A percentile compares a stretch with the other conserved stretches of the same genome.
Evolutionary conservation across 2,329 filamentous ascomycete genomes (phyloP).

Genomic region (Balansia obtecta): DNA sequence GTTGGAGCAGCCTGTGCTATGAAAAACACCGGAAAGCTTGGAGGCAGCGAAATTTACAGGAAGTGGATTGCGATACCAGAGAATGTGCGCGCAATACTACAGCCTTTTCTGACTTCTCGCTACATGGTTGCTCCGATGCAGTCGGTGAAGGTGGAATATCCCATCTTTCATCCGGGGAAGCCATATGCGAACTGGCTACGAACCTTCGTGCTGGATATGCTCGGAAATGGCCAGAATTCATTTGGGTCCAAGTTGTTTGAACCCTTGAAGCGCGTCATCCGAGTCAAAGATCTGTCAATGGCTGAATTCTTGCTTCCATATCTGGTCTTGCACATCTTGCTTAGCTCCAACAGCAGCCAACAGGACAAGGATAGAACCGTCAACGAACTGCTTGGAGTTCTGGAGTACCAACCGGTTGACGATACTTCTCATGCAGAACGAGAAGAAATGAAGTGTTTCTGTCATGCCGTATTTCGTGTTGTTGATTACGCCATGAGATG

Average conservation of each 20-base stretch:
- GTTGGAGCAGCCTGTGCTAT: constrained; percentile 46
- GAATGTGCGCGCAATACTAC: constrained; percentile 65
- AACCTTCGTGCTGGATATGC: constrained; percentile 66
- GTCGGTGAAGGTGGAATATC: constrained; percentile 51
- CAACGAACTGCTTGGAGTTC: constrained; percentile 61
- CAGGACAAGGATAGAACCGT: constrained; percentile 52
- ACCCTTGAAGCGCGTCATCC: constrained; percentile 69
- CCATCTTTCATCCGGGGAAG: constrained; percentile 58
- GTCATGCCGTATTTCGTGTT: constrained; percentile 80
- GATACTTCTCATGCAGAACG: constrained; percentile 46
- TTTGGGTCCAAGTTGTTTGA: constrained; percentile 70
- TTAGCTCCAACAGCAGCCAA: constrained; percentile 51
- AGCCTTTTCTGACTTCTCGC: constrained; percentile 74
- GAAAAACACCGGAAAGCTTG: constrained; percentile 26
- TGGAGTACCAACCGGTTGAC: constrained; percentile 46
- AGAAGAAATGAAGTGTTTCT: constrained; percentile 73
- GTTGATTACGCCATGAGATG: constrained; percentile 87
- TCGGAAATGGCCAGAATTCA: constrained; percentile 62
- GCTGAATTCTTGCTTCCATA: constrained; percentile 85
- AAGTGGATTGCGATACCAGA: constrained; percentile 74
- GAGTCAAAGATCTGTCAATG: constrained; percentile 74
- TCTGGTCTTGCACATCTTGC: constrained; percentile 67
- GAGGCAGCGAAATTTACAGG: constrained; percentile 48
- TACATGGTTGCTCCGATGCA: constrained; percentile 60
- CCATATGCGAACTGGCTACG: constrained; percentile 75